A percentile compares a stretch with the other conserved stretches of the same genome.
These are phyloP conservation scores for Trypanosoma congolense DNA, from an alignment of 208 protist species.

Conservation along the genomic window DNA sequence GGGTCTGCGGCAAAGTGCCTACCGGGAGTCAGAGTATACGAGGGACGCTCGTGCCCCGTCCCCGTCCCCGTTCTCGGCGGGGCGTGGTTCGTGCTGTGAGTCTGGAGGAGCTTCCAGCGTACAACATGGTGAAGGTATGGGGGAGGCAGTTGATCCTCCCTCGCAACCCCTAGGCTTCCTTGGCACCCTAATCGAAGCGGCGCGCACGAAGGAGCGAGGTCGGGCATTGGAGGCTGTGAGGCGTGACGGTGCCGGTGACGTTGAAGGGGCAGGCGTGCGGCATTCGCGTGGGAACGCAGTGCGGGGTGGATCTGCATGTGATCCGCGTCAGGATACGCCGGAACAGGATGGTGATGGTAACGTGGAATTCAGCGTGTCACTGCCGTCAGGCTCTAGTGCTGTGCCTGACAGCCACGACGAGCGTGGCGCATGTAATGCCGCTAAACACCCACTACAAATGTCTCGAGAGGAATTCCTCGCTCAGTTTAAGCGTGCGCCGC, in stretches of 20 bases:
- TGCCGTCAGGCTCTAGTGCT: conserved; percentile 4
- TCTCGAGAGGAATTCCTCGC: conserved; percentile 78
- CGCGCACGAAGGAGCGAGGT: conserved; percentile 10
- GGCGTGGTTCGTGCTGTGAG: no score
- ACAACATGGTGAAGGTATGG: no score
- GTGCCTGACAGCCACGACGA: not conserved
- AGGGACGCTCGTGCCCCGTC: not conserved
- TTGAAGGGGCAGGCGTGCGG: not conserved
- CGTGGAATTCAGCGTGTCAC: conserved; percentile 49
- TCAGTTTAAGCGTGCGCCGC: conserved; percentile 84
- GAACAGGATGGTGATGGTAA: conserved; percentile 18
- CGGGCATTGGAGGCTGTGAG: not conserved
- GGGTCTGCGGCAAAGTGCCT: conserved; percentile 4
- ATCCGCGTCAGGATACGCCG: not conserved
- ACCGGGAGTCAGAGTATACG: not conserved
- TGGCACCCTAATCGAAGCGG: conserved; percentile 16
- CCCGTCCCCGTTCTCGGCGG: not conserved
- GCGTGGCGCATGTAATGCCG: not conserved
- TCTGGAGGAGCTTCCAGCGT: no score
- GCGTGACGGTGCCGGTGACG: not conserved
- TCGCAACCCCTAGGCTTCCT: conserved; percentile 15
- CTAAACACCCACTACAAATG: conserved; percentile 88
- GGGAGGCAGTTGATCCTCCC: no score
- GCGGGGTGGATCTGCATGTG: no score
- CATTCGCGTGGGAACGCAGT: no score